These are phyloP conservation scores for Xylariaceae sp. DNA, from an alignment of 2,329 filamentous ascomycete species.

Conservation along the genomic window DNA sequence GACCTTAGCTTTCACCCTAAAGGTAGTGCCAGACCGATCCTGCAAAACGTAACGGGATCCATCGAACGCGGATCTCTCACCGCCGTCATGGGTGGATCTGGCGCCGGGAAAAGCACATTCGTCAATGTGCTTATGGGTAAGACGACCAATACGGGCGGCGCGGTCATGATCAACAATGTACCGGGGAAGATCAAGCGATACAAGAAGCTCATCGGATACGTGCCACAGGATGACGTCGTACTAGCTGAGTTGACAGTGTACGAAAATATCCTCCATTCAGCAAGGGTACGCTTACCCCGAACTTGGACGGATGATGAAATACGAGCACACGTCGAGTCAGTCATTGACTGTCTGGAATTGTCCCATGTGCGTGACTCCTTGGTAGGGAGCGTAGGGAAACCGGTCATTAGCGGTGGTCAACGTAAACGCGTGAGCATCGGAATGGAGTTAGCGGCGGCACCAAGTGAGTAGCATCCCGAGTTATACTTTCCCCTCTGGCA, in stretches of 20 bases:
- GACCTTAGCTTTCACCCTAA: conserved; percentile 53
- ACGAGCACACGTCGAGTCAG: conserved; percentile 55
- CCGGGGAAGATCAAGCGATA: conserved; percentile 52
- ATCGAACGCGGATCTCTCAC: conserved; percentile 58
- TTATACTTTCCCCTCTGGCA: too few species aligned
- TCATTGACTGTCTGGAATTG: conserved; percentile 58
- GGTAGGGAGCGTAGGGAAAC: conserved; percentile 54
- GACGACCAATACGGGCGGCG: conserved; percentile 51
- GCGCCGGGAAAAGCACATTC: conserved; percentile 63
- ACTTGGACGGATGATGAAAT: conserved; percentile 55
- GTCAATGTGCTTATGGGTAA: conserved; percentile 66
- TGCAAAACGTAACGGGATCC: conserved; percentile 56
- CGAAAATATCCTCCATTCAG: conserved; percentile 65
- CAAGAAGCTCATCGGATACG: conserved; percentile 64
- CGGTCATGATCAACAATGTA: conserved; percentile 56
- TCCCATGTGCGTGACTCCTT: conserved; percentile 54
- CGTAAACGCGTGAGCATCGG: conserved; percentile 62
- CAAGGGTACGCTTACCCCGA: conserved; percentile 54
- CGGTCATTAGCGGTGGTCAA: conserved; percentile 60
- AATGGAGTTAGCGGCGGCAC: conserved; percentile 59
- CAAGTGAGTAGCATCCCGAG: too few species aligned
- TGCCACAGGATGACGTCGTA: conserved; percentile 64
- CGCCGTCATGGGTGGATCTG: conserved; percentile 62
- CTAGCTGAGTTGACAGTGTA: conserved; percentile 62
- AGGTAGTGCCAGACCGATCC: conserved; percentile 47